These are phyloP conservation scores for Tuber magnatum DNA, from an alignment of 495 filamentous ascomycete species.

Conservation along the genomic window DNA sequence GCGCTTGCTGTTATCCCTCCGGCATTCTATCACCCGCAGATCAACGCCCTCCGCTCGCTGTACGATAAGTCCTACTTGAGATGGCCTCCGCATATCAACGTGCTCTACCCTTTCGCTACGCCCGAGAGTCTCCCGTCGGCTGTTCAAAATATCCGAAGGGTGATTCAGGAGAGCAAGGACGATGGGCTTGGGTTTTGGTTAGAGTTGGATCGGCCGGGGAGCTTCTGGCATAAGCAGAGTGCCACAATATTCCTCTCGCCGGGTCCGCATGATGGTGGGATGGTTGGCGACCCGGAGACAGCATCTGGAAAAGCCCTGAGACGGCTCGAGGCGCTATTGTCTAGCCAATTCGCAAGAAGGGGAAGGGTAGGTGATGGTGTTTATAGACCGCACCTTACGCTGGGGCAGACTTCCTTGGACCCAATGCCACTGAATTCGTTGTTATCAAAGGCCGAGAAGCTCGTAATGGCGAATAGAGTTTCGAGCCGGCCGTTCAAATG, in stretches of 20 bases:
- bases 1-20: slow-evolving; percentile 33
- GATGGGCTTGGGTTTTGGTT: slow-evolving; percentile 33
- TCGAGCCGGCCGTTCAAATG: slow-evolving; percentile 40
- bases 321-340: slow-evolving; percentile 24
- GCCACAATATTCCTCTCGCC: slow-evolving; percentile 46
- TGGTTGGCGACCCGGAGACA: slow-evolving; percentile 19
- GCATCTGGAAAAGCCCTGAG: slow-evolving; percentile 18
- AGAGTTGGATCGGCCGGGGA: slow-evolving; percentile 41
- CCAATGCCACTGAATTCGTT: slow-evolving; percentile 44
- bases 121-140: slow-evolving; percentile 40
- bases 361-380: slow-evolving; percentile 21
- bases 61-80: slow-evolving; percentile 52
- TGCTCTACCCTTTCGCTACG: slow-evolving; percentile 55
- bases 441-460: slow-evolving; percentile 44
- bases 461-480: slow-evolving; percentile 32
- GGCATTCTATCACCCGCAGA: slow-evolving; percentile 23
- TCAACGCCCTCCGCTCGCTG: slow-evolving; percentile 49
- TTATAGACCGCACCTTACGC: slow-evolving; percentile 48
- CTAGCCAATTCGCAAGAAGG: slow-evolving; percentile 30
- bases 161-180: slow-evolving; percentile 4
- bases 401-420: slow-evolving; percentile 49
- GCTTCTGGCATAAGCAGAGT: slow-evolving; percentile 45
- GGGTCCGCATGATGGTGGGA: slow-evolving; percentile 28
- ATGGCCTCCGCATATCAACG: slow-evolving; percentile 57
- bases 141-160: slow-evolving; percentile 31